Conservation (phyloP, 1,284 basidiomycete genomes). For the Leccinum fallax region DNA sequence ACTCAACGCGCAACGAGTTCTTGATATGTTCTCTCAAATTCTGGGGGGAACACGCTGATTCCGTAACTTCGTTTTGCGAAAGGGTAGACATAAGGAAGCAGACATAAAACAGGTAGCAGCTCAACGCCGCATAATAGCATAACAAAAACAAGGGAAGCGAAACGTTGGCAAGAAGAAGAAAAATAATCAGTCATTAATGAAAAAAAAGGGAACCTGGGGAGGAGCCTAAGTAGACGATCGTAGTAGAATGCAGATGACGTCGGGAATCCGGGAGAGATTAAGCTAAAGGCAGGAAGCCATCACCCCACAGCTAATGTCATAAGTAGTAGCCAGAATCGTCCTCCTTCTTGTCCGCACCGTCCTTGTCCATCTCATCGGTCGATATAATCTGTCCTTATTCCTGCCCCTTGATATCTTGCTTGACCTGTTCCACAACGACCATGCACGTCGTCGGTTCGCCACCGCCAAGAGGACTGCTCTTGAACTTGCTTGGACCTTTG, state of each 20-base stretch:
- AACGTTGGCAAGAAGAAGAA: background rate
- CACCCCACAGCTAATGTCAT: constrained; percentile 15
- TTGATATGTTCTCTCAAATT: no score
- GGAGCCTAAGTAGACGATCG: no score
- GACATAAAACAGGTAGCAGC: background rate
- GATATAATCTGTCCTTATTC: constrained; percentile 28
- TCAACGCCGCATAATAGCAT: constrained; percentile 16
- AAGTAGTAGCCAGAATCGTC: constrained; percentile 32
- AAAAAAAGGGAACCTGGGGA: background rate
- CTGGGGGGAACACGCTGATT: no score
- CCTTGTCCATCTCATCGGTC: constrained; percentile 20
- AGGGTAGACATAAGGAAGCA: background rate
- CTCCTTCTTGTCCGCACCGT: constrained; percentile 26
- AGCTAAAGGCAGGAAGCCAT: background rate
- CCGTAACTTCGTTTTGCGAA: no score
- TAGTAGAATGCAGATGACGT: no score
- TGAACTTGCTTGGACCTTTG: constrained; percentile 61
- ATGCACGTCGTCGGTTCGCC: constrained; percentile 40
- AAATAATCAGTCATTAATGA: background rate
- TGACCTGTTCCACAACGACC: constrained; percentile 46
- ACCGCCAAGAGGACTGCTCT: constrained; percentile 64
- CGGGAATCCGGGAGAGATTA: background rate
- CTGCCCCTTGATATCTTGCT: constrained; percentile 29
- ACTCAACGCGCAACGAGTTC: no score
- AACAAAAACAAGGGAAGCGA: background rate